Evolutionary conservation across 208 protist genomes (phyloP).

Genomic region (Acanthamoeba sp.): DNA sequence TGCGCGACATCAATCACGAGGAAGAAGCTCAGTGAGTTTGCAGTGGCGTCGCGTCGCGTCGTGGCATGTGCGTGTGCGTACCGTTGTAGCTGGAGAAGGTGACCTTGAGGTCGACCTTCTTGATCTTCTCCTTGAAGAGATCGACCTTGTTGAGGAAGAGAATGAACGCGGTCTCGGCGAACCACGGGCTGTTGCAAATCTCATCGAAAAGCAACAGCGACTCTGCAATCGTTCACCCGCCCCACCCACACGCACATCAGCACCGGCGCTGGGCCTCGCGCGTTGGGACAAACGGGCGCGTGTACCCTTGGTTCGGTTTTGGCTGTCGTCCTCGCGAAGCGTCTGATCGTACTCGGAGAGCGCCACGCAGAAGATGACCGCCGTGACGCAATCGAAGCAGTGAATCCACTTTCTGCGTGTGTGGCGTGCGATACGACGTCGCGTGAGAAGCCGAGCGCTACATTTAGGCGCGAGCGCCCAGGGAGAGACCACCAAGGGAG

Average conservation of each 20-base stretch:
- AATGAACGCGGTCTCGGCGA: constrained; percentile 89
- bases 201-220: constrained; percentile 91
- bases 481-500: constrained; percentile 81
- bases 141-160: constrained; percentile 93
- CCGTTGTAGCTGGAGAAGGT: constrained; percentile 90
- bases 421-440: no score
- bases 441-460: no score
- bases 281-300: neutral
- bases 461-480: no score
- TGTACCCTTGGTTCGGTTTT: constrained; percentile 91
- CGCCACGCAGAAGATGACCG: constrained; percentile 90
- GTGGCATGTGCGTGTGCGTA: neutral
- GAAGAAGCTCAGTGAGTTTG: neutral
- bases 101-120: constrained; percentile 82
- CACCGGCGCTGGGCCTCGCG: no score
- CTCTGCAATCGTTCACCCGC: constrained; percentile 64
- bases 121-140: constrained; percentile 91
- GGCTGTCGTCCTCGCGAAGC: constrained; percentile 85
- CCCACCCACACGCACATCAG: constrained; percentile 79
- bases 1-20: neutral
- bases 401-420: constrained; percentile 92
- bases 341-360: constrained; percentile 87
- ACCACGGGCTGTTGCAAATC: constrained; percentile 91
- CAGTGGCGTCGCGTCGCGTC: neutral
- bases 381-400: constrained; percentile 92